Percentiles rank a stretch among this genome's conserved stretches.
These are phyloP conservation scores for Didymella exigua DNA, from an alignment of 2,329 filamentous ascomycete genomes.

Conservation along the genomic window DNA sequence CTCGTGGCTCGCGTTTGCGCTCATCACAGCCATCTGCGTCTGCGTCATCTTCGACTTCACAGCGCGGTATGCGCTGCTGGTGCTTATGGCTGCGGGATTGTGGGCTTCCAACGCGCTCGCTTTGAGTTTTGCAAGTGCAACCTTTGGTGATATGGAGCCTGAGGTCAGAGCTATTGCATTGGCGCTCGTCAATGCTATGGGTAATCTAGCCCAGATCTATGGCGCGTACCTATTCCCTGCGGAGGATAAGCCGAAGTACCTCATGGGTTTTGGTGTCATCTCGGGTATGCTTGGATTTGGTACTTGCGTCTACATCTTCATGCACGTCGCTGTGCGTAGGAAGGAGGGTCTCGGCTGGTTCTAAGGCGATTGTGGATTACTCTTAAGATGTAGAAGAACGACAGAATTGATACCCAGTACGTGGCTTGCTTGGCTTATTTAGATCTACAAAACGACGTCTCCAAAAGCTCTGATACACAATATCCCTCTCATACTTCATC, in stretches of 20 bases:
- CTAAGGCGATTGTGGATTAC: background rate
- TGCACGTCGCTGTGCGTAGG: constrained; percentile 37
- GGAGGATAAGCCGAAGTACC: constrained; percentile 54
- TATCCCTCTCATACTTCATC: background rate
- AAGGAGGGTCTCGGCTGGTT: constrained; percentile 28
- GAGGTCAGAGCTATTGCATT: constrained; percentile 60
- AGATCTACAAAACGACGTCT: background rate
- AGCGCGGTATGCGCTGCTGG: constrained; percentile 60
- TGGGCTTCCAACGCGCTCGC: constrained; percentile 60
- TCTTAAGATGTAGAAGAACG: too few species aligned
- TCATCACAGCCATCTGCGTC: constrained; percentile 49
- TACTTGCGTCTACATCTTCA: constrained; percentile 33
- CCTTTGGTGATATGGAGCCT: constrained; percentile 56
- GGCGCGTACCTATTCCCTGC: constrained; percentile 60
- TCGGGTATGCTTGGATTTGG: constrained; percentile 43
- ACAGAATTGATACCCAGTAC: background rate
- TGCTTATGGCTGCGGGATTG: constrained; percentile 62
- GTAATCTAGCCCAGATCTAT: constrained; percentile 62
- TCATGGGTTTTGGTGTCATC: constrained; percentile 44
- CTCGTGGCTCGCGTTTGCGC: constrained; percentile 53
- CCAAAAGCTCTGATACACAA: background rate
- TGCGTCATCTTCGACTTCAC: constrained; percentile 57
- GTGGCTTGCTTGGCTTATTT: background rate
- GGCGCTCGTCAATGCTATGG: constrained; percentile 60
- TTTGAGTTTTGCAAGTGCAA: constrained; percentile 59